phyloP scores from a whole-genome alignment of 306 rosid species.

The Alnus glutinosa region DNA sequence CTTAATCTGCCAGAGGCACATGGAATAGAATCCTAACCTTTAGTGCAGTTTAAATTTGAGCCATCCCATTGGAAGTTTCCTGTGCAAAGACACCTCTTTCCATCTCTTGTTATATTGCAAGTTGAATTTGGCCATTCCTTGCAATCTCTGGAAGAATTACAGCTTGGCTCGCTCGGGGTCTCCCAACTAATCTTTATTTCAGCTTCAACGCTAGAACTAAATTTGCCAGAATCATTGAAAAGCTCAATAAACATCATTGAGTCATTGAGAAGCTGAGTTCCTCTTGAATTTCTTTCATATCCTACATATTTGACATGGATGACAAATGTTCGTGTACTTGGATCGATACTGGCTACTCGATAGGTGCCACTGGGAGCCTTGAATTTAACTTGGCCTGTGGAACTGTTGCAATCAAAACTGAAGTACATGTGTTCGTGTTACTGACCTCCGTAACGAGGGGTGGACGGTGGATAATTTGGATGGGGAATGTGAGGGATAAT shows the following conservation, averaged over 20 bases:
- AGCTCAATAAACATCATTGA: constrained; percentile 2
- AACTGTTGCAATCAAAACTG: constrained; percentile 23
- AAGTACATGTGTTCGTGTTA: constrained; percentile 26
- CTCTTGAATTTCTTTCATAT: not conserved
- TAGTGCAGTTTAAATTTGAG: too few species aligned
- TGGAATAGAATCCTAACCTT: constrained; percentile 8
- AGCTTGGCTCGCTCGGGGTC: constrained; percentile 31
- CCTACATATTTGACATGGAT: not conserved
- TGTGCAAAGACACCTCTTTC: constrained; percentile 34
- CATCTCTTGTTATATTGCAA: constrained; percentile 25
- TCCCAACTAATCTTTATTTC: constrained; percentile 33
- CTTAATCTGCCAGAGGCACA: not conserved
- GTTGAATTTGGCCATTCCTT: constrained; percentile 35
- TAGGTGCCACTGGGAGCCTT: not conserved
- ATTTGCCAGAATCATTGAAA: not conserved
- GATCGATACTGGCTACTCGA: not conserved
- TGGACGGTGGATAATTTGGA: too few species aligned
- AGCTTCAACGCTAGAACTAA: not conserved
- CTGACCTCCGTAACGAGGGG: too few species aligned
- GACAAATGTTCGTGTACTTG: constrained; percentile 3
- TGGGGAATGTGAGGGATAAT: too few species aligned
- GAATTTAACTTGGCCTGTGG: constrained; percentile 31
- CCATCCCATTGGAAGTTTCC: constrained; percentile 28
- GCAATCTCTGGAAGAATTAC: constrained; percentile 29
- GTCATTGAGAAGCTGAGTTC: not conserved